Evolutionary conservation across 2,329 filamentous ascomycete species (phyloP).

Genomic region (Paecilomyces variotii): DNA sequence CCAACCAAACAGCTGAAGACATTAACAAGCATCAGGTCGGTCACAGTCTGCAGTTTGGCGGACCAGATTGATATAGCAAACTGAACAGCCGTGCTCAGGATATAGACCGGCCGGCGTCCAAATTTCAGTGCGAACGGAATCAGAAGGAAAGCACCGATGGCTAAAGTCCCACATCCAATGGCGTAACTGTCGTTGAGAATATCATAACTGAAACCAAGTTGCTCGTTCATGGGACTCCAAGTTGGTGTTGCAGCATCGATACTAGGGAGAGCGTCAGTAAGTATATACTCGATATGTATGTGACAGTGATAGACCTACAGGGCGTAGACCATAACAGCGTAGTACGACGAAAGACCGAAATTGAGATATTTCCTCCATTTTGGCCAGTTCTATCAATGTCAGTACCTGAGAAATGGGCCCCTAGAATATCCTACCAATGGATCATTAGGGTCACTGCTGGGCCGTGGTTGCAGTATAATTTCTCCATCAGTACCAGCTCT

Average conservation of each 20-base stretch:
- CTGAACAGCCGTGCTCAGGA: constrained; percentile 34
- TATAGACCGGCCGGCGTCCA: constrained; percentile 39
- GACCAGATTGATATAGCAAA: constrained; percentile 35
- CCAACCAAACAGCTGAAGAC: constrained; percentile 38
- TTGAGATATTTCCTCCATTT: constrained; percentile 30
- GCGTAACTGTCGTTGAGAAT: constrained; percentile 41
- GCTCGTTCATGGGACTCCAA: constrained; percentile 36
- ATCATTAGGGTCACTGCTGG: constrained; percentile 26
- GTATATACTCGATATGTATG: neutral
- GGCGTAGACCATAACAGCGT: constrained; percentile 32
- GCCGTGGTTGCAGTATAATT: constrained; percentile 22
- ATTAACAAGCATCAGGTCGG: constrained; percentile 39
- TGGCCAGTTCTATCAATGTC: constrained; percentile 28
- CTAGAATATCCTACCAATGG: constrained; percentile 16
- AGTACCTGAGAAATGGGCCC: neutral
- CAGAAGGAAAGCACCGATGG: constrained; percentile 35
- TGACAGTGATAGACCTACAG: constrained; percentile 7
- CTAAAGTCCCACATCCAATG: constrained; percentile 34
- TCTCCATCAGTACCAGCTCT: neutral
- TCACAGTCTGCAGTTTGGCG: constrained; percentile 34
- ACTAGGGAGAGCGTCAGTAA: neutral
- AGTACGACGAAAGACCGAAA: constrained; percentile 29
- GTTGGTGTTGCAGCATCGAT: constrained; percentile 34
- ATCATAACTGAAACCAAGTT: constrained; percentile 36
- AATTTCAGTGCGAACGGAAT: constrained; percentile 42